Conservation (phyloP, 73 alveolate species). For the Durusdinium trenchii region DNA sequence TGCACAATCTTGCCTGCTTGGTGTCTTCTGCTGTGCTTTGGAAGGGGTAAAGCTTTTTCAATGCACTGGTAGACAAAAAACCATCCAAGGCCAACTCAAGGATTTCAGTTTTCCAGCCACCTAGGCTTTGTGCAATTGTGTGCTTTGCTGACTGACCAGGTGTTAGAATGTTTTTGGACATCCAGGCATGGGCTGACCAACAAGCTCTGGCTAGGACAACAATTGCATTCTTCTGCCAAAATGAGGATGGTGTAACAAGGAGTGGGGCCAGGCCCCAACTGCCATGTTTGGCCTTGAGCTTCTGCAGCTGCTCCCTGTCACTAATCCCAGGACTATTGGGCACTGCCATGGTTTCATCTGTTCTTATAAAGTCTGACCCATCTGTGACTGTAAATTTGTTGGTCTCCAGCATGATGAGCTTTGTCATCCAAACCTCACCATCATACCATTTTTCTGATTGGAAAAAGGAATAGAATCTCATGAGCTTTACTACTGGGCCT, state of each 20-base stretch:
- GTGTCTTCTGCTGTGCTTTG: background rate
- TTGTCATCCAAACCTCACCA: background rate
- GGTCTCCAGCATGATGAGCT: background rate
- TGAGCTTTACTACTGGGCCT: slow-evolving; percentile 42
- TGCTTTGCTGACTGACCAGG: background rate
- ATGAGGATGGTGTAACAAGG: background rate
- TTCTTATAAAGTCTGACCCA: background rate
- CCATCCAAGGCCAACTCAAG: background rate
- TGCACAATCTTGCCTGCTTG: background rate
- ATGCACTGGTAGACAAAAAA: background rate
- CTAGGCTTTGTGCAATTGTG: background rate
- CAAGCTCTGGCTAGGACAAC: background rate
- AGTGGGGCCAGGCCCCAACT: background rate
- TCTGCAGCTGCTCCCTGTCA: background rate
- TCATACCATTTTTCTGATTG: background rate
- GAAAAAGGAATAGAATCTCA: slow-evolving; percentile 26
- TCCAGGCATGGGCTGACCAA: background rate
- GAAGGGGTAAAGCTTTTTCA: background rate
- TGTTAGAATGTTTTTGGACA: background rate
- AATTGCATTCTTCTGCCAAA: background rate
- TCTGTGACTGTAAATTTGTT: background rate
- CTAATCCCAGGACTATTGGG: background rate
- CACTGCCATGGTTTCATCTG: background rate
- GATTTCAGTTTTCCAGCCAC: background rate
- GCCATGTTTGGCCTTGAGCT: slow-evolving; percentile 4